Percentiles rank a stretch among this genome's conserved stretches.
phyloP scores from a whole-genome alignment of 2,329 filamentous ascomycete species.

The Fusarium neocosmosporiellum region DNA sequence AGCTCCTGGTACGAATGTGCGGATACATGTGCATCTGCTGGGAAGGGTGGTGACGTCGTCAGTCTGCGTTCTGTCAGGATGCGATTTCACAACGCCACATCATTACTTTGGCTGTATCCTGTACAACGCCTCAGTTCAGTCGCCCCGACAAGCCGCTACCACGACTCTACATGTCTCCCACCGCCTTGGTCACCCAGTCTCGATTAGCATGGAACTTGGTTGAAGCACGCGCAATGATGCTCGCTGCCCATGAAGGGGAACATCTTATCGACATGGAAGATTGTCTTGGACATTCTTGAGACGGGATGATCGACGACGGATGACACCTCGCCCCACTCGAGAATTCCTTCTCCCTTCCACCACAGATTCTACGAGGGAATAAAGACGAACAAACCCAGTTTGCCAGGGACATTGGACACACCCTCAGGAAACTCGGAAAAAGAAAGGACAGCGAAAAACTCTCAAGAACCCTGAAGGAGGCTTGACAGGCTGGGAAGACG shows the following conservation, averaged over 20 bases:
- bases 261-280: slow-evolving; percentile 8
- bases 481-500: slow-evolving; percentile 10
- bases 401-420: slow-evolving; percentile 2
- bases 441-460: slow-evolving; percentile 24
- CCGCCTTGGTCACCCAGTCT: not conserved
- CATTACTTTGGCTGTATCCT: slow-evolving; percentile 14
- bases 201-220: not conserved
- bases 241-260: slow-evolving; percentile 20
- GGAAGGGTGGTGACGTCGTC: slow-evolving; percentile 34
- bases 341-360: slow-evolving; percentile 23
- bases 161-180: not conserved
- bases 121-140: slow-evolving; percentile 13
- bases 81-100: slow-evolving; percentile 31
- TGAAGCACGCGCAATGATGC: slow-evolving; percentile 15
- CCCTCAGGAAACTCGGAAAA: slow-evolving; percentile 25
- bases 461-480: slow-evolving; percentile 30
- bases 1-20: slow-evolving; percentile 15
- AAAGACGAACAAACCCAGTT: slow-evolving; percentile 11
- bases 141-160: slow-evolving; percentile 8
- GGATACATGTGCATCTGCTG: slow-evolving; percentile 19
- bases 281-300: slow-evolving; percentile 23
- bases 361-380: slow-evolving; percentile 18
- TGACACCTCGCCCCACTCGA: slow-evolving; percentile 28
- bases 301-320: slow-evolving; percentile 36
- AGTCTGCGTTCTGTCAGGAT: slow-evolving; percentile 28